Evolutionary conservation across 2,329 filamentous ascomycete species (phyloP).

Genomic region (Xylaria sp.): DNA sequence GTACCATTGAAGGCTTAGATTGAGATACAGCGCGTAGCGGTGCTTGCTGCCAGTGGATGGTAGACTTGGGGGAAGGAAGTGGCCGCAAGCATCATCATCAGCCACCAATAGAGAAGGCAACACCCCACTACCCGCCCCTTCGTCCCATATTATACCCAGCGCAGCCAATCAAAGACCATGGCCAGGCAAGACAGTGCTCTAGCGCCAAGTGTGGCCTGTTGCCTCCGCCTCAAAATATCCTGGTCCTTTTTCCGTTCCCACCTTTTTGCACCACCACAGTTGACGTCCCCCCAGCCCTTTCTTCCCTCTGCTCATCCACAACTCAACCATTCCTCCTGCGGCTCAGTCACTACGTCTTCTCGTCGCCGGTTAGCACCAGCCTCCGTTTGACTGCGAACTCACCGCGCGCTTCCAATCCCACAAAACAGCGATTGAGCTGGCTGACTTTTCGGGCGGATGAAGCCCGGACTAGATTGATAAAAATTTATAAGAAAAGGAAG

Average conservation of each 20-base stretch:
- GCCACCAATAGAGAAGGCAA: conserved; percentile 29
- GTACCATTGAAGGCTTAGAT: neutral
- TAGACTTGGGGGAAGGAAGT: neutral
- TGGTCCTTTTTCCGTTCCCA: conserved; percentile 35
- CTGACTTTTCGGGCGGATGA: neutral
- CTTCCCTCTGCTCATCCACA: conserved; percentile 50
- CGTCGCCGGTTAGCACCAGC: conserved; percentile 43
- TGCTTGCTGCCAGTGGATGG: neutral
- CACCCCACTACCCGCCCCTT: conserved; percentile 21
- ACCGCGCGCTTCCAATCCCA: conserved; percentile 19
- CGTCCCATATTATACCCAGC: neutral
- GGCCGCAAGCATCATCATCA: conserved; percentile 24
- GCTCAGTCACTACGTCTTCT: conserved; percentile 47
- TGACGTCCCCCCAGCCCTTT: conserved; percentile 47
- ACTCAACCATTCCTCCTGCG: conserved; percentile 47
- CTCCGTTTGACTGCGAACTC: conserved; percentile 35
- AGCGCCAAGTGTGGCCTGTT: conserved; percentile 26
- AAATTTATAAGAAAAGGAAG: neutral
- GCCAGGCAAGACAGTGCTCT: conserved; percentile 1
- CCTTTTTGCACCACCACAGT: conserved; percentile 49
- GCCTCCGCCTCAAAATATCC: conserved; percentile 28
- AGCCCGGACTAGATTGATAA: conserved; percentile 16
- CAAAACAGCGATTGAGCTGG: conserved; percentile 14
- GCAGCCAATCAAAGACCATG: conserved; percentile 28
- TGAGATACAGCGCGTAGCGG: neutral